A percentile compares a stretch with the other conserved stretches of the same genome.
These are phyloP conservation scores for Cryptococcus sp. DNA, from an alignment of 1,284 basidiomycete species.

Conservation along the genomic window DNA sequence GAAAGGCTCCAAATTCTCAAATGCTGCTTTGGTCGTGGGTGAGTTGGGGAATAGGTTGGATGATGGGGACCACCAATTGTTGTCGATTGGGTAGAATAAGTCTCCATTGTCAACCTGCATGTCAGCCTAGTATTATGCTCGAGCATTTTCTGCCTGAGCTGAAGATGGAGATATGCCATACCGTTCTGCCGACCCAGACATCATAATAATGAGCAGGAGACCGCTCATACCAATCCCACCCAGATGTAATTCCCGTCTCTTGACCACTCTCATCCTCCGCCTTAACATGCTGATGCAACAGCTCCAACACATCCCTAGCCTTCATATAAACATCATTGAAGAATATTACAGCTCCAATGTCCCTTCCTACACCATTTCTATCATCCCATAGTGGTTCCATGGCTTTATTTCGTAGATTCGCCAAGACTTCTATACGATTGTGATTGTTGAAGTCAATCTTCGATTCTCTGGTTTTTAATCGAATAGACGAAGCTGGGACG, in stretches of 20 bases:
- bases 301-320: conserved; percentile 41
- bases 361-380: conserved; percentile 9
- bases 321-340: conserved; percentile 48
- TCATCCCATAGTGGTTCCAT: conserved; percentile 41
- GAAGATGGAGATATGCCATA: conserved; percentile 13
- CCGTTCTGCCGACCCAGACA: conserved; percentile 46
- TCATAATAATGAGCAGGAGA: conserved; percentile 46
- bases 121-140: no score
- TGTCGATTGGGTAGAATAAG: conserved; percentile 47
- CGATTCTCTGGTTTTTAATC: conserved; percentile 31
- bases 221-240: conserved; percentile 45
- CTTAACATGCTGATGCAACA: conserved; percentile 41
- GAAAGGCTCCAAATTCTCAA: conserved; percentile 38
- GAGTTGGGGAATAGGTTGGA: conserved; percentile 39
- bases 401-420: conserved; percentile 43
- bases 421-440: conserved; percentile 45
- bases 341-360: conserved; percentile 38
- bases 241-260: conserved; percentile 40
- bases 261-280: conserved; percentile 13
- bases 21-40: conserved; percentile 19
- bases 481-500: conserved; percentile 25
- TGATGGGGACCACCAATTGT: conserved; percentile 41
- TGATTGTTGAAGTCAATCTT: conserved; percentile 35
- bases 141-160: no score
- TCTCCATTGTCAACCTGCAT: conserved; percentile 42